phyloP scores from a whole-genome alignment of 306 rosid species.

The Mimosa bimucronata region DNA sequence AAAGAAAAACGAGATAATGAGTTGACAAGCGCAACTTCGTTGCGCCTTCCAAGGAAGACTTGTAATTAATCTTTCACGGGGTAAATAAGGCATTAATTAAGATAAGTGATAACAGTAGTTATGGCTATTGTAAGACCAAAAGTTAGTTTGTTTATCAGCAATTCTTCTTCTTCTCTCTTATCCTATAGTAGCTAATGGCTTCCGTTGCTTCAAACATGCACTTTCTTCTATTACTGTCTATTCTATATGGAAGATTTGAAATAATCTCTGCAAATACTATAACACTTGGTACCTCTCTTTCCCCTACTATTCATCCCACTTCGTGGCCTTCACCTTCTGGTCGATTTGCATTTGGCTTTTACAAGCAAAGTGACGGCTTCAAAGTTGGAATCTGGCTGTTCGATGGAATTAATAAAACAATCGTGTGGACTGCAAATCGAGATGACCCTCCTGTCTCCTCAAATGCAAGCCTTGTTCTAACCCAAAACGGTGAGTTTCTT shows the following conservation, averaged over 20 bases:
- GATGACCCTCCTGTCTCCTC: slow-evolving; percentile 20
- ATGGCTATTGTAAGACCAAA: background rate
- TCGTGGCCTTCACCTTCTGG: slow-evolving; percentile 37
- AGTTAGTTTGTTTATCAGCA: too few species aligned
- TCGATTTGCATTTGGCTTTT: slow-evolving; percentile 50
- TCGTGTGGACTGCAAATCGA: slow-evolving; percentile 5
- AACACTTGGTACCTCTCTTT: background rate
- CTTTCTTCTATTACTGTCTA: background rate
- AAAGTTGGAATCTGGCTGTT: background rate
- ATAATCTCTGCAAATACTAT: background rate
- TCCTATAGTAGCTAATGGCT: background rate
- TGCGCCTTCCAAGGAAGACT: background rate
- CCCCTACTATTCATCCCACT: background rate
- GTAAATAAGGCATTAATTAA: too few species aligned
- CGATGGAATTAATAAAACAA: background rate
- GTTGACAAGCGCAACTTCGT: background rate
- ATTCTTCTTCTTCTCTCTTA: background rate
- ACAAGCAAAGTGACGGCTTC: slow-evolving; percentile 10
- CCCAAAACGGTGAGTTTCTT: slow-evolving; percentile 19
- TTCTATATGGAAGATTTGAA: background rate
- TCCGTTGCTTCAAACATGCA: background rate
- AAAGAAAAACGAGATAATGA: background rate
- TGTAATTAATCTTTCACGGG: background rate
- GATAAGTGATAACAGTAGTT: background rate
- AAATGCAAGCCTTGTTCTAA: slow-evolving; percentile 17